Evolutionary conservation across 352 stramenopile species (phyloP).

Genomic region (Globisporangium splendens): DNA sequence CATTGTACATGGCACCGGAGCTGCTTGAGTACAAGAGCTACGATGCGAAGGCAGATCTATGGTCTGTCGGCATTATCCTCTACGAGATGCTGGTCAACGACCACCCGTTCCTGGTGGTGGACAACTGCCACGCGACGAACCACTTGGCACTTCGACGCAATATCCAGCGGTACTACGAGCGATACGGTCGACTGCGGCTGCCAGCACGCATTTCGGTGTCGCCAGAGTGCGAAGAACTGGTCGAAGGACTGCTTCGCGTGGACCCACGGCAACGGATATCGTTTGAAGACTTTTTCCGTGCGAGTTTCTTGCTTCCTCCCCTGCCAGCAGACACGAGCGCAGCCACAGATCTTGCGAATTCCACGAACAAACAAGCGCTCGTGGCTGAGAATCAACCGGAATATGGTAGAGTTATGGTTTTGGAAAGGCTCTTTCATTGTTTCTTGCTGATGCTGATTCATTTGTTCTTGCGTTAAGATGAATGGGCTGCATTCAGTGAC

Average conservation of each 20-base stretch:
- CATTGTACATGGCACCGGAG: slow-evolving; percentile 78
- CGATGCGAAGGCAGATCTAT: slow-evolving; percentile 77
- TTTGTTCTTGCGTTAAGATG: slow-evolving; percentile 27
- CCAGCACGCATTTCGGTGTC: slow-evolving; percentile 53
- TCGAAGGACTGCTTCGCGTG: slow-evolving; percentile 55
- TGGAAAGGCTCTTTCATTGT: not conserved
- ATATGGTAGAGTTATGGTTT: slow-evolving; percentile 34
- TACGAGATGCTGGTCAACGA: slow-evolving; percentile 85
- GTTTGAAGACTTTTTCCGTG: slow-evolving; percentile 78
- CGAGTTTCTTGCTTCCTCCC: slow-evolving; percentile 59
- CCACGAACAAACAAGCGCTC: slow-evolving; percentile 51
- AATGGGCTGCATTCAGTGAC: slow-evolving; percentile 71
- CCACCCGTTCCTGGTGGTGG: slow-evolving; percentile 73
- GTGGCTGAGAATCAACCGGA: slow-evolving; percentile 64
- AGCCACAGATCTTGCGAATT: slow-evolving; percentile 30
- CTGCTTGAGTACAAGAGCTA: slow-evolving; percentile 85
- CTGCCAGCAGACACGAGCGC: slow-evolving; percentile 27
- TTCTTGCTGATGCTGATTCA: slow-evolving; percentile 4
- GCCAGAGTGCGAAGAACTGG: slow-evolving; percentile 54
- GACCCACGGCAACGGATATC: slow-evolving; percentile 67
- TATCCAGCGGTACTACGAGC: slow-evolving; percentile 77
- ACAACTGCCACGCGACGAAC: slow-evolving; percentile 74
- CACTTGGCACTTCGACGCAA: slow-evolving; percentile 72
- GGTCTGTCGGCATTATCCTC: slow-evolving; percentile 78
- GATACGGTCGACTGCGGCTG: slow-evolving; percentile 42